phyloP scores from a whole-genome alignment of 768 basidiomycete genomes.

The Coprinellus micaceus region DNA sequence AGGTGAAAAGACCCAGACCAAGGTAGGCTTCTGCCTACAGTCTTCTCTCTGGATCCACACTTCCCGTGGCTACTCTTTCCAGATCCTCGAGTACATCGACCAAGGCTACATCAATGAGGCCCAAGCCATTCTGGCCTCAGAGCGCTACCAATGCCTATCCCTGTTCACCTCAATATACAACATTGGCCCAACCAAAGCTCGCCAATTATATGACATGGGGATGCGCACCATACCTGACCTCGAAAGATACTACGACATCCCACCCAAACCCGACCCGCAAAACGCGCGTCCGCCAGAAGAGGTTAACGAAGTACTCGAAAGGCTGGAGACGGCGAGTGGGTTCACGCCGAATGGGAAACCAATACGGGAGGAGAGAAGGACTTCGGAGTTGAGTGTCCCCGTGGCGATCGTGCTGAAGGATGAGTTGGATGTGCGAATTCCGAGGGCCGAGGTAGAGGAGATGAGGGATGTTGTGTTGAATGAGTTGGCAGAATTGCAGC shows the following conservation, averaged over 20 bases:
- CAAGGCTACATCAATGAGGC: conserved; percentile 40
- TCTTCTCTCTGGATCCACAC: too few relatives aligned
- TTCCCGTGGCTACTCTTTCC: neutral
- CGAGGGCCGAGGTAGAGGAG: conserved; percentile 72
- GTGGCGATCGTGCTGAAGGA: conserved; percentile 56
- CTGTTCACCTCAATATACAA: conserved; percentile 65
- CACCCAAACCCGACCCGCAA: conserved; percentile 17
- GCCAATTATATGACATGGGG: conserved; percentile 59
- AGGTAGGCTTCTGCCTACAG: too few relatives aligned
- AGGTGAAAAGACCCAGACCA: conserved; percentile 48
- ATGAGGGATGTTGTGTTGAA: conserved; percentile 65
- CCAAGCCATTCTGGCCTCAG: conserved; percentile 44
- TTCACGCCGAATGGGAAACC: conserved; percentile 34
- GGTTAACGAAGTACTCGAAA: conserved; percentile 17
- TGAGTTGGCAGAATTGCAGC: conserved; percentile 59
- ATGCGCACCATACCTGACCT: conserved; percentile 69
- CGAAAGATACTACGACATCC: conserved; percentile 58
- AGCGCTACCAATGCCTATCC: conserved; percentile 55
- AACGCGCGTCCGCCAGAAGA: conserved; percentile 5
- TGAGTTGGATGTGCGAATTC: conserved; percentile 56
- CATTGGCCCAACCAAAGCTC: conserved; percentile 69
- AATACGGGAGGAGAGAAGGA: conserved; percentile 11
- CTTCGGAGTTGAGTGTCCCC: conserved; percentile 43
- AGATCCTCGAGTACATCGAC: conserved; percentile 64
- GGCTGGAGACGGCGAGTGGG: neutral